Percentiles rank a stretch among this genome's conserved stretches.
Evolutionary conservation across 1,284 basidiomycete species (phyloP).

Genomic region (Vanrija pseudolonga): DNA sequence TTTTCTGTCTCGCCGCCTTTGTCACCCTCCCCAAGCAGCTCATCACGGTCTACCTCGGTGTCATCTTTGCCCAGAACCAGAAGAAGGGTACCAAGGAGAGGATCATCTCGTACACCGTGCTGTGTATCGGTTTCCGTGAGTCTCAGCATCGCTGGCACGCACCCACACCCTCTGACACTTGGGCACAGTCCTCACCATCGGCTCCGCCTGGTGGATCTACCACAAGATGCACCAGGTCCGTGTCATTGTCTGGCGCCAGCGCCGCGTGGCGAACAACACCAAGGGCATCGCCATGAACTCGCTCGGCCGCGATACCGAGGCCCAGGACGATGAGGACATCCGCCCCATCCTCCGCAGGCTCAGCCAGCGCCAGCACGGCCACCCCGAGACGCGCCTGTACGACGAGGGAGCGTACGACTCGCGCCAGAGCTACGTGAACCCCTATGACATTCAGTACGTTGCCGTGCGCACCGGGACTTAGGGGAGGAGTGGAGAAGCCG

Average conservation of each 20-base stretch:
- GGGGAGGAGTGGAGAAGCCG: too few relatives aligned
- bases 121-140: conserved; percentile 56
- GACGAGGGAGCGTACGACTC: too few relatives aligned
- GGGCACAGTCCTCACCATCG: conserved; percentile 61
- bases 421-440: conserved; percentile 25
- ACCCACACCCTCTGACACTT: not conserved
- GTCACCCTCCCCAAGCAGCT: conserved; percentile 72
- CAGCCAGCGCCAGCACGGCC: not conserved
- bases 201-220: conserved; percentile 80
- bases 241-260: conserved; percentile 65
- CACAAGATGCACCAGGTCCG: conserved; percentile 70
- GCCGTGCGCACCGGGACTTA: not conserved
- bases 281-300: conserved; percentile 8
- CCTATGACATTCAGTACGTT: conserved; percentile 31
- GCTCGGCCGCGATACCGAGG: conserved; percentile 1
- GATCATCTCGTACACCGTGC: conserved; percentile 60
- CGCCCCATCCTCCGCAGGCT: not conserved
- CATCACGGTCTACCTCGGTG: conserved; percentile 69
- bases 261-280: conserved; percentile 48
- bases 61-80: conserved; percentile 52
- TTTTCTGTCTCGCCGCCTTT: conserved; percentile 66
- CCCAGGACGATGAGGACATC: not conserved
- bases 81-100: conserved; percentile 50
- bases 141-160: conserved; percentile 1
- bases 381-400: too few relatives aligned